Base-by-base conservation (phyloP, 768 basidiomycete species). In the Leccinum disarticulatum region DNA sequence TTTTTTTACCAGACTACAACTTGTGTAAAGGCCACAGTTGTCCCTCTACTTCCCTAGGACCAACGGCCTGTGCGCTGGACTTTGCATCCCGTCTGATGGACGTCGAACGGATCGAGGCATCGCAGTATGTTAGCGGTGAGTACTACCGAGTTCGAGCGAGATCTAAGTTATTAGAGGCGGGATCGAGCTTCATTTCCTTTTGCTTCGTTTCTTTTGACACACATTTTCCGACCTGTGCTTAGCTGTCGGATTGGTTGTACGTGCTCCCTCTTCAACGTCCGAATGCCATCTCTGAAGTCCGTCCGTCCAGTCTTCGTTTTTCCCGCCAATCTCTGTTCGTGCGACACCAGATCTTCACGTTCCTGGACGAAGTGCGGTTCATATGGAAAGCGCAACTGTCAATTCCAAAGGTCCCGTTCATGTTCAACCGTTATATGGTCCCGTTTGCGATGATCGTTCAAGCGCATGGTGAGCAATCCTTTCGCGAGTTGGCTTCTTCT, bases 401-500 rank as follows among this genome's bases (percentile, higher is more conserved):
- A 10, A 36, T 66, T 8, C 66, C 73, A 46, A 77, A 77, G 48
- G 57, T 69, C 25, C 52, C 77, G 17, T 76, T 77, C 61, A 48
- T 77, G 36, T 57, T 75, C 28, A 69, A 74, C 56, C 75, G 76
- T 15, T 76, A 77, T 52, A 6, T 59, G 25, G 72, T 76, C 48
- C 69, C 75, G 2, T 15, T 61, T 6, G 64, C 64, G 3, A 70
- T 80, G 65, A 57, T 76, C 22, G 35, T 70, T 3, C 66, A 72
- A 33, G 56, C 65, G 2, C 62, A 70, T 22, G 71, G 77, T 76
- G 51, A 70, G 73, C 2, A 53, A 19, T 46, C 43, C 19, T 46
- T 46, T n/a, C 10, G 8, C 10, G 19, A 46, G 2, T 6, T 10
- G n/a, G 19, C n/a, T 19, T 43, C 41, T 33, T 33, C 13, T 33